These are phyloP conservation scores for Blepharisma japonicum DNA, from an alignment of 73 alveolate genomes.

Conservation along the genomic window DNA sequence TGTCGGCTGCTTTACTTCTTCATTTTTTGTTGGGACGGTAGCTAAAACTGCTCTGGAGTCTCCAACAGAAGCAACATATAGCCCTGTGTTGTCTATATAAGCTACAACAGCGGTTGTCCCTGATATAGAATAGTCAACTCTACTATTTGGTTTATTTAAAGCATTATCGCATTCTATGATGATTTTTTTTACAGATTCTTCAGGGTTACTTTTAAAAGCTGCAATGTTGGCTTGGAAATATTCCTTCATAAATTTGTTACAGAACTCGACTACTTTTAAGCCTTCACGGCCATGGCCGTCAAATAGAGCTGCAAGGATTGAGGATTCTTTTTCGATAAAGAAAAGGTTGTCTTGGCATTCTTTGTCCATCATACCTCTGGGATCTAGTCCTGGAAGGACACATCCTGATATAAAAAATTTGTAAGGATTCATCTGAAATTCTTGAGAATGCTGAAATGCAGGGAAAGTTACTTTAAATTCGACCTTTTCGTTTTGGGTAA, in stretches of 20 bases:
- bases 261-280: slow-evolving; percentile 12
- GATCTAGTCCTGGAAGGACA: slow-evolving; percentile 32
- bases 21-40: neutral
- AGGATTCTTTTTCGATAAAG: neutral
- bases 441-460: neutral
- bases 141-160: neutral
- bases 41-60: slow-evolving; percentile 31
- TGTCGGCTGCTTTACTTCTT: neutral
- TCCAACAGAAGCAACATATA: slow-evolving; percentile 18
- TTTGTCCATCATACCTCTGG: slow-evolving; percentile 20
- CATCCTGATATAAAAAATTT: slow-evolving; percentile 11
- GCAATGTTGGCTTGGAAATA: slow-evolving; percentile 2
- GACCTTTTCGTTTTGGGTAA: neutral
- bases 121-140: slow-evolving; percentile 16
- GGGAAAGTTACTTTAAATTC: neutral
- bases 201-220: neutral
- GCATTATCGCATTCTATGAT: slow-evolving; percentile 2
- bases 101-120: slow-evolving; percentile 23
- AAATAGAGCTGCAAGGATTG: neutral
- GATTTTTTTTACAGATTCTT: neutral
- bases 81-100: neutral
- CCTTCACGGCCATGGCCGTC: slow-evolving; percentile 35
- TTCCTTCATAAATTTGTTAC: slow-evolving; percentile 7
- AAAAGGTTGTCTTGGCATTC: slow-evolving; percentile 29
- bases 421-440: neutral